phyloP scores from a whole-genome alignment of 176 grass and related monocot genomes.

The Musa acuminata region DNA sequence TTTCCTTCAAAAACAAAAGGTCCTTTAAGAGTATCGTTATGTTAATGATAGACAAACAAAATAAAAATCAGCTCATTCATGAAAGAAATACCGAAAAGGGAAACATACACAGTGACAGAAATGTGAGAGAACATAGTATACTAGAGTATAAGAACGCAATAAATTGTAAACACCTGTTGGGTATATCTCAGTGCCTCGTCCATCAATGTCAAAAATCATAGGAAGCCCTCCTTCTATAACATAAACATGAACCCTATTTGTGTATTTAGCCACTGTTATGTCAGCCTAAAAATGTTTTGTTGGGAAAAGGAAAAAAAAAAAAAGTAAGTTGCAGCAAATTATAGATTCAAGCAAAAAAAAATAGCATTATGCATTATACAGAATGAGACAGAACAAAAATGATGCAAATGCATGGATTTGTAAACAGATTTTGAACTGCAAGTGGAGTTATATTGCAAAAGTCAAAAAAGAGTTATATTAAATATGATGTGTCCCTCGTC shows the following conservation, averaged over 20 bases:
- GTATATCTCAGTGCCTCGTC: constrained; percentile 69
- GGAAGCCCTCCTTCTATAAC: constrained; percentile 66
- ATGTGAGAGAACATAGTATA: neutral
- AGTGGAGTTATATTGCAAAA: too few relatives aligned
- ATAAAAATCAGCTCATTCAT: neutral
- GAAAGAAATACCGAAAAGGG: neutral
- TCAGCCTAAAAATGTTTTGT: constrained; percentile 42
- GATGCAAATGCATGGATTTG: too few relatives aligned
- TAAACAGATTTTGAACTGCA: too few relatives aligned
- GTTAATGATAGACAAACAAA: neutral
- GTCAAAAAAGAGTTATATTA: too few relatives aligned
- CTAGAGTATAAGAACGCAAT: constrained; percentile 7
- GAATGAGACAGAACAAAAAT: neutral
- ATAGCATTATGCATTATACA: neutral
- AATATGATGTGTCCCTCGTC: too few relatives aligned
- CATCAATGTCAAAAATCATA: constrained; percentile 83
- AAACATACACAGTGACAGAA: neutral
- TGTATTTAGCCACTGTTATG: constrained; percentile 74
- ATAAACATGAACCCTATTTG: constrained; percentile 76
- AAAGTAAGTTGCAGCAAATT: neutral
- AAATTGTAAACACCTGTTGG: constrained; percentile 58
- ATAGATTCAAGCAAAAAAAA: neutral
- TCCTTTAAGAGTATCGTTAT: too few relatives aligned
- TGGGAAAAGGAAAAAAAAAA: neutral
- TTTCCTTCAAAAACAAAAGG: too few relatives aligned